A percentile compares a stretch with the other conserved stretches of the same genome.
These are phyloP conservation scores for Mucor ambiguus DNA, from an alignment of 371 early-diverging fungal genomes.

Conservation along the genomic window DNA sequence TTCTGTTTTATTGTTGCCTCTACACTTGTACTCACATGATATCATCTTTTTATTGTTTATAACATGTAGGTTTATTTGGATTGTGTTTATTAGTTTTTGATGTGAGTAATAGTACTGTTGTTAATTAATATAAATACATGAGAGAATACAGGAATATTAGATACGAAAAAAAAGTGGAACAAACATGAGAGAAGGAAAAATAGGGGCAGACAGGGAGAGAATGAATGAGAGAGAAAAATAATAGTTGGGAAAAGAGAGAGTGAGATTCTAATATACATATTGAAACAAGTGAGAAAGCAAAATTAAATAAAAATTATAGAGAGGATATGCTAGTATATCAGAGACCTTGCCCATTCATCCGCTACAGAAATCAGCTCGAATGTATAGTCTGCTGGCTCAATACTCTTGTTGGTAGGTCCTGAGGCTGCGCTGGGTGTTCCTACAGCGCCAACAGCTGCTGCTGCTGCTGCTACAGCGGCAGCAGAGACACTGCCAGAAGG, in stretches of 20 bases:
- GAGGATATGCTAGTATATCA: slow-evolving; percentile 31
- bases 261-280: background rate
- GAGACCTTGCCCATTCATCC: slow-evolving; percentile 56
- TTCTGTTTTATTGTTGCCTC: background rate
- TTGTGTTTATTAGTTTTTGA: background rate
- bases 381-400: slow-evolving; percentile 55
- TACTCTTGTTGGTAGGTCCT: slow-evolving; percentile 24
- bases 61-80: background rate
- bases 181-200: background rate
- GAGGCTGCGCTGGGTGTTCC: slow-evolving; percentile 28
- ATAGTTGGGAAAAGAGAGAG: background rate
- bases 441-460: slow-evolving; percentile 38
- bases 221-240: background rate
- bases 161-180: background rate
- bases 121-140: background rate
- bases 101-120: background rate
- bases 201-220: background rate
- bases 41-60: background rate
- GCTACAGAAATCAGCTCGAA: slow-evolving; percentile 55
- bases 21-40: background rate
- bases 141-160: background rate
- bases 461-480: slow-evolving; percentile 35
- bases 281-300: slow-evolving; percentile 4
- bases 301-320: background rate
- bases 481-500: slow-evolving; percentile 29